Evolutionary conservation across 371 early-diverging fungal species (phyloP).

Genomic region (Haplosporangium sp.): DNA sequence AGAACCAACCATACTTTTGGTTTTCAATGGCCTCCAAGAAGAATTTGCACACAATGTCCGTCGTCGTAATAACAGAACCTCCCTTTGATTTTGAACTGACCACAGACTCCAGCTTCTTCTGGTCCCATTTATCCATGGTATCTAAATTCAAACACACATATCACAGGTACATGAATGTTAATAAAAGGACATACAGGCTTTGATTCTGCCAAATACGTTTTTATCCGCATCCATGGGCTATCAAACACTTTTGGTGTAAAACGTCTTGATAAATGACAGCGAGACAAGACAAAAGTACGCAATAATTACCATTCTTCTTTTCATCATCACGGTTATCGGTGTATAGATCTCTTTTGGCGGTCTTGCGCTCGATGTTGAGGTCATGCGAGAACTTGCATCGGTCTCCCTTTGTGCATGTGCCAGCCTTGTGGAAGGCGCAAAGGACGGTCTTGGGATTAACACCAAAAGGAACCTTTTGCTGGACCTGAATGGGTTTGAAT

Average conservation of each 20-base stretch:
- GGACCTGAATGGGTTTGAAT: constrained; percentile 88
- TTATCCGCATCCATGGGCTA: too few relatives aligned
- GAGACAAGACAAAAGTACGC: too few relatives aligned
- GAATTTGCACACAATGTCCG: constrained; percentile 99
- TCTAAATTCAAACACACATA: constrained; percentile 56
- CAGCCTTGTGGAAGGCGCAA: constrained; percentile 94
- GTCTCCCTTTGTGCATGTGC: constrained; percentile 92
- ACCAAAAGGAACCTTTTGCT: constrained; percentile 98
- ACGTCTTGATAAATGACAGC: too few relatives aligned
- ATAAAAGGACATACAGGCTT: background rate
- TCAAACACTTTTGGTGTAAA: too few relatives aligned
- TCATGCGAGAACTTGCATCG: constrained; percentile 99
- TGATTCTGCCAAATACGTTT: too few relatives aligned
- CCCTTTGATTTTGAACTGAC: constrained; percentile 80
- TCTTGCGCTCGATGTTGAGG: constrained; percentile 88
- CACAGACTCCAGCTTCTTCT: constrained; percentile 88
- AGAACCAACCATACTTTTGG: constrained; percentile 98
- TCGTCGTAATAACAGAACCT: constrained; percentile 80
- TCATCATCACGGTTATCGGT: constrained; percentile 83
- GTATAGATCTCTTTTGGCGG: constrained; percentile 91
- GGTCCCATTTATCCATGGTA: constrained; percentile 97
- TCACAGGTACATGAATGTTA: background rate
- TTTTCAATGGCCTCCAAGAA: constrained; percentile 99
- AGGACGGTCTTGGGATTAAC: constrained; percentile 98
- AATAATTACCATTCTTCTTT: constrained; percentile 57